Evolutionary conservation across 768 basidiomycete species (phyloP), one percentile per base, ranked within the genome.

Genomic region (Artomyces pyxidatus): DNA sequence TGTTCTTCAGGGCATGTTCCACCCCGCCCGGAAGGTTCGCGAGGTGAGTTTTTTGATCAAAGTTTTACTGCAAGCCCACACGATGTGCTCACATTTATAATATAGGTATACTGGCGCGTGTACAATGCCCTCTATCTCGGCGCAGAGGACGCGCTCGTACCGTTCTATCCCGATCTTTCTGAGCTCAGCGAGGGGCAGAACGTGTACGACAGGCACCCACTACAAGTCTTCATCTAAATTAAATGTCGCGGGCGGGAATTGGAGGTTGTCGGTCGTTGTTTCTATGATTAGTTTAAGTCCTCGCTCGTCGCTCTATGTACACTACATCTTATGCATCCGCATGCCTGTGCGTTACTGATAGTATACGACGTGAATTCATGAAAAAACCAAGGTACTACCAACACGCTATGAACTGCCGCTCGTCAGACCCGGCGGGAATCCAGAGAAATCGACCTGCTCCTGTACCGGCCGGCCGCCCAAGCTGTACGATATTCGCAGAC

Each of bases 121-220:
- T 98, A 98, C 71, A 97, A 96, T 67, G 82, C 92, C 26, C 68
- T 96, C 40, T 97, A 97, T 62, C 78, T 97, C 26, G 93, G 94
- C 25, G 87, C 93, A 1, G 64, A 80, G 37, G 94, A 98, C 61
- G 83, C 95, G 4, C 74, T 98, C 68, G 94, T 97, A 6, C 92
- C 94, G 0, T 96, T 93, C 71, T 95, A 92, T 64, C 91, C 95
- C 22, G 89, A 94, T 61, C 71, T 97, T 19, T 76, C 86, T 2
- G 92, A 95, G 61, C 72, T 95, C 47, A 90, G 84, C 52, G 94
- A 98, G 69, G 68, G 91, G 37, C 83, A 88, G 67, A 94, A 93
- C 63, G 77, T 82, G 21, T 94, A 88, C 68, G 88, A 88, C 62
- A 80, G 88, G 42, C 86, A 91, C 62, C 80, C 85, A 12, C 63